Base-by-base conservation (phyloP, 768 basidiomycete species). In the Leccinum barrowsii region DNA sequence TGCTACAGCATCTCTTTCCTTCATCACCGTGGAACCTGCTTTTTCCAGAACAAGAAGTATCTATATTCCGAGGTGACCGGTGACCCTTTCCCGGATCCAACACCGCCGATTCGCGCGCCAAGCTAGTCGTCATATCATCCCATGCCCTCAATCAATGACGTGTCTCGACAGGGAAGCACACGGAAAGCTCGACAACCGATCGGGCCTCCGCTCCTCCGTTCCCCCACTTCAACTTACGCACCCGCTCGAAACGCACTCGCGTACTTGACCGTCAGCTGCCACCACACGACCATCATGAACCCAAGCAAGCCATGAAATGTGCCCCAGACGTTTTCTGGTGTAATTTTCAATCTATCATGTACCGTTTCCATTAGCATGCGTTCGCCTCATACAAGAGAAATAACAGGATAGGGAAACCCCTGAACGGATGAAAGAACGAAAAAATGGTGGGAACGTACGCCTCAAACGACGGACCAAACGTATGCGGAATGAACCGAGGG, bases 271-370 rank as follows among this genome's bases (percentile, higher is more conserved):
- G 90, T 92, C 17, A 70, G 76, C 73, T 93, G 91, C 91, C 91
- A 93, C 91, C 91, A 93, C 3, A 81, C 69, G 7, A 88, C 82
- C 79, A 92, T 86, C 54, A 79, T 81, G 6, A 92, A 71, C 11
- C 90, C 86, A 34, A 92, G 58, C 49, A 89, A 17, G 17, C 91
- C 91, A 62, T 93, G 91, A 19, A 83, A 65, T 6, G 78, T 81
- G 0, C 89, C 90, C 90, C 90, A 92, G 1, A 84, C 72, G 26
- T 76, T 68, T 70, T 93, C 91, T 0, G 91, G 91, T 0, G 89
- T 90, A 24, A 89, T 63, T 32, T 82, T 82, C 44, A 59, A 19
- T 8, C 61, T 64, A 12, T 26, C 37, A 40, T n/a, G 26, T 3
- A 34, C 2, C 28, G 3, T 21, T 24, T 12, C 1, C 8, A 11